These are phyloP conservation scores for Ascochyta lentis DNA, from an alignment of 2,329 filamentous ascomycete species.

Conservation along the genomic window DNA sequence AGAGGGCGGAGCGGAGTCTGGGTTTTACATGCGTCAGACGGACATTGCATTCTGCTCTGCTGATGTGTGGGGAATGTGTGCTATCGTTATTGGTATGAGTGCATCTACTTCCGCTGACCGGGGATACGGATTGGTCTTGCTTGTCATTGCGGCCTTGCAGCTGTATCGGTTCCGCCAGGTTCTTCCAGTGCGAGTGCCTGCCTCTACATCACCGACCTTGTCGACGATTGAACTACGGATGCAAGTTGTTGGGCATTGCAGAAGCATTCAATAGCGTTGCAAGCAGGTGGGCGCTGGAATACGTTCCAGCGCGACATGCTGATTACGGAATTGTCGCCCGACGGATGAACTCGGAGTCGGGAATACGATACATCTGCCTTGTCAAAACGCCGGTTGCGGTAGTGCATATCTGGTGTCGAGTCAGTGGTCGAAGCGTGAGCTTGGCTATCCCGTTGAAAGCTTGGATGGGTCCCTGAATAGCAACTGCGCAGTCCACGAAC, in stretches of 20 bases:
- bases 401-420: not conserved
- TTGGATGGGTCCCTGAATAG: not conserved
- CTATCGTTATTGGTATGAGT: no score
- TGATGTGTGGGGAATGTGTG: no score
- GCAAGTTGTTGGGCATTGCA: not conserved
- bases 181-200: no score
- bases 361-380: not conserved
- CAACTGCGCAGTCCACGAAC: not conserved
- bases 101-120: no score
- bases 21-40: no score
- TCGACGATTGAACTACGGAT: not conserved
- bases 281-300: not conserved
- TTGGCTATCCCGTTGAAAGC: constrained; percentile 5
- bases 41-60: no score
- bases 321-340: not conserved
- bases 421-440: not conserved
- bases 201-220: not conserved
- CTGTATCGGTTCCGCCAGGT: not conserved
- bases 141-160: no score
- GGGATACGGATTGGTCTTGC: no score
- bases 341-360: not conserved
- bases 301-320: not conserved
- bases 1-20: no score
- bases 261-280: not conserved
- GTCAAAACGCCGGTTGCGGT: constrained; percentile 4